These are phyloP conservation scores for Cytospora chrysosperma DNA, from an alignment of 2,329 filamentous ascomycete species.

Conservation along the genomic window DNA sequence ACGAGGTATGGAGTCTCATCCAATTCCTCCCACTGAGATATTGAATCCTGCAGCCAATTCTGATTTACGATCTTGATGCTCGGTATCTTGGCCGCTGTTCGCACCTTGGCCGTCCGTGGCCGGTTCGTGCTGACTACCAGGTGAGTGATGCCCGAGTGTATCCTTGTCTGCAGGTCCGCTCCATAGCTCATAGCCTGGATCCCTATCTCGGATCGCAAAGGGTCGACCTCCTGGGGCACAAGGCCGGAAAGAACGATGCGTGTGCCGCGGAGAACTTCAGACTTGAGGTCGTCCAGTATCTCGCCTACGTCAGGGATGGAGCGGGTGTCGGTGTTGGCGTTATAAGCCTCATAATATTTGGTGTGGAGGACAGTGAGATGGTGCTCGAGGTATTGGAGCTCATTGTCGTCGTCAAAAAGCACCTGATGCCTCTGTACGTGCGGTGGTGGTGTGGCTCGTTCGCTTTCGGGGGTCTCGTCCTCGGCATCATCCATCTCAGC, in stretches of 20 bases:
- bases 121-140: slow-evolving; percentile 69
- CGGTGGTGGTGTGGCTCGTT: slow-evolving; percentile 25
- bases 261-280: slow-evolving; percentile 69
- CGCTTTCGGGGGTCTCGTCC: slow-evolving; percentile 35
- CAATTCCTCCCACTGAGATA: slow-evolving; percentile 78
- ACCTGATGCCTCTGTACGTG: slow-evolving; percentile 65
- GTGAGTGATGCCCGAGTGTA: slow-evolving; percentile 67
- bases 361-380: slow-evolving; percentile 75
- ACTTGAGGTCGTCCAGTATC: slow-evolving; percentile 82
- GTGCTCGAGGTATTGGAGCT: slow-evolving; percentile 73
- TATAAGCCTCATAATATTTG: slow-evolving; percentile 81
- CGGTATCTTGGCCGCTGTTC: slow-evolving; percentile 75
- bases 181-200: slow-evolving; percentile 86
- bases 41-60: slow-evolving; percentile 82
- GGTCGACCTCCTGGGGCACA: slow-evolving; percentile 76
- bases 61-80: slow-evolving; percentile 89
- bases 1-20: slow-evolving; percentile 79
- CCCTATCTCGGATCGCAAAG: slow-evolving; percentile 80
- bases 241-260: slow-evolving; percentile 88
- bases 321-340: slow-evolving; percentile 52
- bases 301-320: slow-evolving; percentile 80
- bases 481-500: slow-evolving; percentile 49
- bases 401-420: slow-evolving; percentile 82
- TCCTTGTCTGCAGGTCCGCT: slow-evolving; percentile 57
- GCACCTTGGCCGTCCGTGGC: slow-evolving; percentile 86